Evolutionary conservation across 345 rosid genomes (phyloP), one percentile per base, ranked within the genome.

Genomic region (Erysimum cheiranthoides): DNA sequence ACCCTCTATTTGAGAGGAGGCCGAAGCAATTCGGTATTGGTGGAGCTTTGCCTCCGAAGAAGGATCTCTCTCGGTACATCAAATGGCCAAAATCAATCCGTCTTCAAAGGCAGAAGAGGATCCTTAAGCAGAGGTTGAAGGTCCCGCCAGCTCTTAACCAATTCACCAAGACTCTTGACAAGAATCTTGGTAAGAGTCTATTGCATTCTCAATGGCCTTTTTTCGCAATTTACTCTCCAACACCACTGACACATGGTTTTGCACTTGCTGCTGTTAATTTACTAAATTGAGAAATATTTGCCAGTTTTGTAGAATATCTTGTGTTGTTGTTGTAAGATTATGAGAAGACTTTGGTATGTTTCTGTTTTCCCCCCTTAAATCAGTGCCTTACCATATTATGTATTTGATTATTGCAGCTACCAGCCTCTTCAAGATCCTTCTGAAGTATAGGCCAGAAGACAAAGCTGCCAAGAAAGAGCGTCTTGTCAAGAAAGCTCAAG

Each of bases 91-190:
- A 91, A 62, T 64, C 82, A 2, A 89, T 89, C 74, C 84, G 86
- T 8, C 89, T 89, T 61, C 96, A 91, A 66, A 89, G 97, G 84
- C 86, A 89, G 78, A 91, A 83, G 76, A 88, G 97, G 78, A 87
- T 93, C 54, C 83, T 93, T 32, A 90, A 79, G 83, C 93, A 85
- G 76, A 83, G 98, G 61, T 78, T 93, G 82, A 93, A 93, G 91
- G 96, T 93, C 42, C 96, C 98, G 3, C 97, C 97, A 1, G 86
- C 97, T 21, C 76, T 91, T 58, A 91, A 89, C 72, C 97, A 91
- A 78, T 93, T 91, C 81, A 93, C 97, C 59, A 93, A 93, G 84
- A 86, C 98, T 17, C 90, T 91, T 10, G 98, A 93, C 85, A 93
- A 91, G 85, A 89, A 89, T 53, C 86, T 88, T 3, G 97, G 97